Evolutionary conservation across 208 protist genomes (phyloP).

Genomic region (Leishmania major): DNA sequence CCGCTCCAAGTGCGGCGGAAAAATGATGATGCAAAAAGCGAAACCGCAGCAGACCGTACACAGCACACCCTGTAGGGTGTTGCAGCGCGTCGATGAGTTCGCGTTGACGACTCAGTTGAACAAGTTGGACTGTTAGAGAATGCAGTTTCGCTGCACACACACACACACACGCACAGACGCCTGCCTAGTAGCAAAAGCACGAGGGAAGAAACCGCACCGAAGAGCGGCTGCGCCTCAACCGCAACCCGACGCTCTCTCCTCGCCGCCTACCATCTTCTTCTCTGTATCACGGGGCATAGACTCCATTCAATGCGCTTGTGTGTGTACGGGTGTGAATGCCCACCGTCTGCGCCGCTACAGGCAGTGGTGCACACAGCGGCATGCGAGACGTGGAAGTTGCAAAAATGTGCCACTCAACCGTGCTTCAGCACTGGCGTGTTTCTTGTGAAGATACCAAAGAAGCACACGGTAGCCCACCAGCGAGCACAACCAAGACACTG

Average conservation of each 20-base stretch:
- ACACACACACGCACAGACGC: not conserved
- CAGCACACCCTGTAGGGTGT: not conserved
- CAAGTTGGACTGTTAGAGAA: not conserved
- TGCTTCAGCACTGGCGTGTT: not conserved
- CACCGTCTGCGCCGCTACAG: not conserved
- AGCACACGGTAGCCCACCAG: no score
- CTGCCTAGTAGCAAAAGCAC: not conserved
- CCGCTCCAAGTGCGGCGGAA: not conserved
- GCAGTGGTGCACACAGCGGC: not conserved
- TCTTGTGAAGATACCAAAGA: not conserved
- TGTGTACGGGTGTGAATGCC: not conserved
- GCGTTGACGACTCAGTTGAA: not conserved
- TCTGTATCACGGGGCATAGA: not conserved
- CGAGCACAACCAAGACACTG: not conserved
- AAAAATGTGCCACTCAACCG: not conserved
- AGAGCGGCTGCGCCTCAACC: not conserved
- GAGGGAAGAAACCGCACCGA: not conserved
- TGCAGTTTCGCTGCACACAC: not conserved
- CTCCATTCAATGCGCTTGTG: not conserved
- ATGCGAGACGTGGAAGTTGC: not conserved
- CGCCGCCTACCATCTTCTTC: not conserved
- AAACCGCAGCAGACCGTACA: not conserved
- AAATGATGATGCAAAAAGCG: not conserved
- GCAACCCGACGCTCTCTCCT: not conserved
- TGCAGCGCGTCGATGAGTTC: not conserved